Base-by-base conservation (phyloP, 495 filamentous ascomycete species). In the Hypoxylon lenormandii region DNA sequence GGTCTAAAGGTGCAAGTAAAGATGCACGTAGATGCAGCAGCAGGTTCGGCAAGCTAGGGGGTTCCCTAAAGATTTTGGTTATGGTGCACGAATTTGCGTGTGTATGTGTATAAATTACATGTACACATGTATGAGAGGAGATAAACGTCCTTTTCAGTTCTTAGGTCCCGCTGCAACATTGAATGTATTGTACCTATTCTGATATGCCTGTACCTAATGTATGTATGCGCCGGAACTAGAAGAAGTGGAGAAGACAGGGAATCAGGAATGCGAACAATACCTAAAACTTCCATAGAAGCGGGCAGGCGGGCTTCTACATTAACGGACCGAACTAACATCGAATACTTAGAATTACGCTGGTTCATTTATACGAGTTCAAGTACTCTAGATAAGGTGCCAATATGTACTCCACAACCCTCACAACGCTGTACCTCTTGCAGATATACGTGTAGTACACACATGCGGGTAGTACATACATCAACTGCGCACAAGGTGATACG, bases 181-280 rank as follows among this genome's bases (percentile, higher is more conserved):
- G n/a, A n/a, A n/a, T n/a, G n/a, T n/a, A n/a, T n/a, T n/a, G n/a
- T n/a, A n/a, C n/a, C n/a, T n/a, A n/a, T n/a, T n/a, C n/a, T n/a
- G n/a, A n/a, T n/a, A n/a, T n/a, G n/a, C n/a, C n/a, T n/a, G n/a
- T n/a, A n/a, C n/a, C n/a, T n/a, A n/a, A 54, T 48, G 42, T 60
- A 55, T n/a, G 7, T 68, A 65, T 70, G 55, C 67, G 56, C 67
- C 67, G 67, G 55, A 70, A 70, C 61, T 70, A 70, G 67, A 70
- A 70, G 51, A 65, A 53, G 61, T 66, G 61, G 67, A 46, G 61
- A 48, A 28, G 30, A 19, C 23, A 49, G 48, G 60, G 61, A 68
- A 57, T 22, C 23, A 43, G 48, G 54, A 69, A 68, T 62, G 57
- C 57, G 59, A 63, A 69, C 51, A 43, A 48, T 30, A 64, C 40